phyloP scores from a whole-genome alignment of 768 basidiomycete genomes.

The Tylopilus sp. region DNA sequence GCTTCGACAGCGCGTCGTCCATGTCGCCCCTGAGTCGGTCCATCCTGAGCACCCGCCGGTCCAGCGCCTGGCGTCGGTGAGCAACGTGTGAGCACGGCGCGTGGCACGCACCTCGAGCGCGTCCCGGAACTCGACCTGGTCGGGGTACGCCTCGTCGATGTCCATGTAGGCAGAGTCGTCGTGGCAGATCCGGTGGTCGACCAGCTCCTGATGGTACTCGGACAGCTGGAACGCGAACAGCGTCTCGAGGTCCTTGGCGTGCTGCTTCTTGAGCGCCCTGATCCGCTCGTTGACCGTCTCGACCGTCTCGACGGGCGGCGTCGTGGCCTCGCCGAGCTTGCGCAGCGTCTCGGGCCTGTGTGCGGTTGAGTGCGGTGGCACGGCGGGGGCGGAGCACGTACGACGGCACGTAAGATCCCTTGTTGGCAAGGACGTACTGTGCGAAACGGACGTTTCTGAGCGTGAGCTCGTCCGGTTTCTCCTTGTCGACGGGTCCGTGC shows the following conservation, averaged over 20 bases:
- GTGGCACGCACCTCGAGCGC: conserved; percentile 19
- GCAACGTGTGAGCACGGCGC: not conserved
- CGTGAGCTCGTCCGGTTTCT: conserved; percentile 22
- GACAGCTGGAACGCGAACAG: conserved; percentile 29
- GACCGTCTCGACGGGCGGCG: conserved; percentile 21
- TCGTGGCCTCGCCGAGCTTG: conserved; percentile 17
- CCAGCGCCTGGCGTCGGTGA: conserved; percentile 16
- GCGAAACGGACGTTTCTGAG: conserved; percentile 35
- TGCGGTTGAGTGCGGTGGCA: too few species aligned
- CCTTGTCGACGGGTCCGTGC: conserved; percentile 5
- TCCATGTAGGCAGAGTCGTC: conserved; percentile 29
- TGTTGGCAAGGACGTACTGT: conserved; percentile 39
- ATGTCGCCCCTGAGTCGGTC: conserved; percentile 21
- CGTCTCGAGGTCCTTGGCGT: conserved; percentile 29
- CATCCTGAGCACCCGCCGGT: conserved; percentile 15
- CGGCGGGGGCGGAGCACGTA: too few species aligned
- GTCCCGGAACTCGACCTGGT: conserved; percentile 25
- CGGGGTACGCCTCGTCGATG: conserved; percentile 23
- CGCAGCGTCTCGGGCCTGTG: conserved; percentile 21
- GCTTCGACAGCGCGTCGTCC: conserved; percentile 28
- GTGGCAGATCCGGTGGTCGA: conserved; percentile 24
- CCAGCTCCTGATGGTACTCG: conserved; percentile 33
- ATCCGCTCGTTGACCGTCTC: conserved; percentile 29
- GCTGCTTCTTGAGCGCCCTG: conserved; percentile 26
- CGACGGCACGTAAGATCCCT: conserved; percentile 39